Evolutionary conservation across 2,329 filamentous ascomycete genomes (phyloP).

Genomic region (Aureobasidium lini): DNA sequence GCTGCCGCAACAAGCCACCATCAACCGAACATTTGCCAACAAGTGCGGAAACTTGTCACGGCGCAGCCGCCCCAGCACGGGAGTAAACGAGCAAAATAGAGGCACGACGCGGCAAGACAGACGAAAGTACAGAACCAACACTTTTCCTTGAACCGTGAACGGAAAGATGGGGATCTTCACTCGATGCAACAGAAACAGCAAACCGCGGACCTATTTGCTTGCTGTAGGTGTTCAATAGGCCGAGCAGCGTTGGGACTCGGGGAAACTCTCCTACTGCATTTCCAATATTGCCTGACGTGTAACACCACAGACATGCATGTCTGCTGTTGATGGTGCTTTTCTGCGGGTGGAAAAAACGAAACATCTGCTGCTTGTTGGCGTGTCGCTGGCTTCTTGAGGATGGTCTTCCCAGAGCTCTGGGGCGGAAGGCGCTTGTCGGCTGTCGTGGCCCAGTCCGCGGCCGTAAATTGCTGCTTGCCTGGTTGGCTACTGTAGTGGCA

Average conservation of each 20-base stretch:
- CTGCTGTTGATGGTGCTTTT: neutral
- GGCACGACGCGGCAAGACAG: neutral
- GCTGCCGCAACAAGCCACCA: neutral
- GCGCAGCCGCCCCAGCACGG: neutral
- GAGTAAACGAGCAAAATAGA: neutral
- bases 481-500: constrained; percentile 9
- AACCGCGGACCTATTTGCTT: neutral
- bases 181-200: neutral
- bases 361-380: neutral
- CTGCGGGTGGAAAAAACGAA: neutral
- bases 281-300: constrained; percentile 6
- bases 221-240: constrained; percentile 8
- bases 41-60: neutral
- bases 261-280: neutral
- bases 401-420: neutral
- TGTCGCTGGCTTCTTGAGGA: neutral
- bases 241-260: constrained; percentile 4
- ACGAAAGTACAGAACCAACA: neutral
- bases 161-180: constrained; percentile 5
- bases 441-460: neutral
- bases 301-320: neutral
- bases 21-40: neutral
- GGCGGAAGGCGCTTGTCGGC: constrained; percentile 9
- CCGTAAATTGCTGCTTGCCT: constrained; percentile 2
- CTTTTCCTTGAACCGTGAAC: no score